A percentile compares a stretch with the other conserved stretches of the same genome.
Evolutionary conservation across 2,329 filamentous ascomycete species (phyloP).

Genomic region (Alternaria panax): DNA sequence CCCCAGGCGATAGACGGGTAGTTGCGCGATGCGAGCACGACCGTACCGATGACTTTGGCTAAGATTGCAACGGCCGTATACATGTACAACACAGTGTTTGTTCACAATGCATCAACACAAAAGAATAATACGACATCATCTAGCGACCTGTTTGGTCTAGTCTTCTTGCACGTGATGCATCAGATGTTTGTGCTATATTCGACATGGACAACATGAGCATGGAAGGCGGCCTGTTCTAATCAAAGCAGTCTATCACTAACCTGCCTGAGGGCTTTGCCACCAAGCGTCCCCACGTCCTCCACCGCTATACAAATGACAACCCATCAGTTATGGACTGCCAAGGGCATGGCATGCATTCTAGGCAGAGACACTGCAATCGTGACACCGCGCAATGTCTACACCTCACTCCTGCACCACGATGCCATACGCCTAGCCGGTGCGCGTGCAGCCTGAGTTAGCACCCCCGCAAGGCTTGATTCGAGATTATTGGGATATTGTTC

Average conservation of each 20-base stretch:
- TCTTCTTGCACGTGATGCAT: not conserved
- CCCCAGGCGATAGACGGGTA: slow-evolving; percentile 21
- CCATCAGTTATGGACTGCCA: not conserved
- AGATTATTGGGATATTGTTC: not conserved
- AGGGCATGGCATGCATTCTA: not conserved
- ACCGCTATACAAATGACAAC: accelerated
- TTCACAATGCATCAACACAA: not conserved
- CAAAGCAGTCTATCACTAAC: not conserved
- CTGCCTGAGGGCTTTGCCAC: too few species aligned
- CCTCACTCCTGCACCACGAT: accelerated
- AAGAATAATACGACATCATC: not conserved
- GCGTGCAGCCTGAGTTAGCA: not conserved
- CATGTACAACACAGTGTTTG: slow-evolving; percentile 9
- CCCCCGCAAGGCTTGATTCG: not conserved
- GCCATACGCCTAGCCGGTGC: not conserved
- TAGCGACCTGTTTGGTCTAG: accelerated
- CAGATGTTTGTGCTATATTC: not conserved
- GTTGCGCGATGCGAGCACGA: not conserved
- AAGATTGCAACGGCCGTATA: not conserved
- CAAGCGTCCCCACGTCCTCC: too few species aligned
- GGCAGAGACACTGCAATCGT: not conserved
- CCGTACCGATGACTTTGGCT: not conserved
- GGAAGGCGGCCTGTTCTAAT: too few species aligned
- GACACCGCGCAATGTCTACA: not conserved
- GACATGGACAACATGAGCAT: not conserved